Evolutionary conservation across 78 protist species (phyloP).

Genomic region (Planoprotostelium fungivorum): DNA sequence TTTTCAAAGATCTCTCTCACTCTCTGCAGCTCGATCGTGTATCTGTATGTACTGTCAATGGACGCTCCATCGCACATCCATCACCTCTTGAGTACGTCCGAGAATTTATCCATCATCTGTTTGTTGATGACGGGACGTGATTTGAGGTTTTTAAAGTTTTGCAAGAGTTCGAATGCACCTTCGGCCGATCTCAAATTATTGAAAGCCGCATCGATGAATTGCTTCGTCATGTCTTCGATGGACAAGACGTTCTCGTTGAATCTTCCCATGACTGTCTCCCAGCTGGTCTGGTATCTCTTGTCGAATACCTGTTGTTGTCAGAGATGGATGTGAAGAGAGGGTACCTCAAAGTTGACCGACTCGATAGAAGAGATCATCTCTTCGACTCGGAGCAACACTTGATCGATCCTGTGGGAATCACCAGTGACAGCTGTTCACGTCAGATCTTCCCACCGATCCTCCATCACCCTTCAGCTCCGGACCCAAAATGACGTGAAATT

Average conservation of each 20-base stretch:
- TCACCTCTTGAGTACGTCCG: slow-evolving; percentile 66
- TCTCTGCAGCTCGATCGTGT: background rate
- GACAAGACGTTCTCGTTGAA: background rate
- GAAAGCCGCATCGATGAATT: slow-evolving; percentile 78
- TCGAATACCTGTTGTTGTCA: background rate
- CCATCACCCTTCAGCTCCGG: background rate
- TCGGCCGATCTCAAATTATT: slow-evolving; percentile 73
- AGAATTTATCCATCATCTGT: slow-evolving; percentile 67
- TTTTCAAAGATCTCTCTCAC: slow-evolving; percentile 24
- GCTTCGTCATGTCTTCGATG: slow-evolving; percentile 23
- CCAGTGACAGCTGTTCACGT: slow-evolving; percentile 78
- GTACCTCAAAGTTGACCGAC: slow-evolving; percentile 43
- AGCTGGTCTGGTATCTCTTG: slow-evolving; percentile 4
- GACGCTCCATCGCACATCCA: too few species aligned
- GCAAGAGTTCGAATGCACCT: slow-evolving; percentile 77
- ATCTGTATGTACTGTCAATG: slow-evolving; percentile 1
- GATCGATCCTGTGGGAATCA: slow-evolving; percentile 64
- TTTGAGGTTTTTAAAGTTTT: slow-evolving; percentile 52
- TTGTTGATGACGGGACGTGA: slow-evolving; percentile 18
- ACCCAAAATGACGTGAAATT: slow-evolving; percentile 31
- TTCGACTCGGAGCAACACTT: slow-evolving; percentile 32
- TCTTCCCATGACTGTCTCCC: background rate
- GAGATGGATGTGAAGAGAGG: background rate
- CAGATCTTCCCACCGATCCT: background rate
- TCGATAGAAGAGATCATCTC: slow-evolving; percentile 45